Conservation (phyloP, 495 filamentous ascomycete genomes). For the Lasiosphaeria miniovina region DNA sequence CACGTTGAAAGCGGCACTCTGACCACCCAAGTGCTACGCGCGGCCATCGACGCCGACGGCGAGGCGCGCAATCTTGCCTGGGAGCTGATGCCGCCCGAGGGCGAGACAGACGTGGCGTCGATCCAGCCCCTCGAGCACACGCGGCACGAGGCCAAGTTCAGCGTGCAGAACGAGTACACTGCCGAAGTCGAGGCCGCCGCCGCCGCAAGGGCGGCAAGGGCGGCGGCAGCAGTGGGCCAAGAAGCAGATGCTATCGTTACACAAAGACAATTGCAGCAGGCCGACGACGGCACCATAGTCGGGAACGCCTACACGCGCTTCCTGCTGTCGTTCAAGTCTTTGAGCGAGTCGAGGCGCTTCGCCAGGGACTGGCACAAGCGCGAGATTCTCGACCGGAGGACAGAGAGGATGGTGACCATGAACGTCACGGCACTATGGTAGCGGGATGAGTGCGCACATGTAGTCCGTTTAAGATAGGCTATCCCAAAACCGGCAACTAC, state of each 20-base stretch:
- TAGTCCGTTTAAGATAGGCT: too few relatives aligned
- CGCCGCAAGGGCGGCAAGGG: too few relatives aligned
- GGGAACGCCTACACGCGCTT: slow-evolving; percentile 30
- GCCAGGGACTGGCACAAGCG: slow-evolving; percentile 54
- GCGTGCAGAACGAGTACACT: neutral
- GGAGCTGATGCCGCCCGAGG: slow-evolving; percentile 13
- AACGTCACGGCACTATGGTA: slow-evolving; percentile 51
- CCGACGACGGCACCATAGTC: neutral
- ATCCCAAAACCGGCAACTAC: too few relatives aligned
- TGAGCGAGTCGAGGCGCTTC: slow-evolving; percentile 53
- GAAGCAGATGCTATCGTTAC: neutral
- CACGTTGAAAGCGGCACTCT: slow-evolving; percentile 34
- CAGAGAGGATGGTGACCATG: slow-evolving; percentile 26
- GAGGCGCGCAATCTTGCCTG: slow-evolving; percentile 39
- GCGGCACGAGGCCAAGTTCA: neutral
- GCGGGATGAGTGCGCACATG: too few relatives aligned
- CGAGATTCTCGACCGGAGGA: slow-evolving; percentile 32
- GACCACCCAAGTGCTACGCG: slow-evolving; percentile 23
- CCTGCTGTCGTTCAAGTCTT: slow-evolving; percentile 47
- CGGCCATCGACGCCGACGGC: slow-evolving; percentile 45
- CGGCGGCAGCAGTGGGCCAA: too few relatives aligned
- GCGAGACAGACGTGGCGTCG: slow-evolving; percentile 8
- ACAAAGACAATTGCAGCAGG: neutral
- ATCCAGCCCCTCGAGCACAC: neutral
- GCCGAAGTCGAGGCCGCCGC: too few relatives aligned